Conservation (phyloP, 352 stramenopile species). For the Phytophthora litchii region DNA sequence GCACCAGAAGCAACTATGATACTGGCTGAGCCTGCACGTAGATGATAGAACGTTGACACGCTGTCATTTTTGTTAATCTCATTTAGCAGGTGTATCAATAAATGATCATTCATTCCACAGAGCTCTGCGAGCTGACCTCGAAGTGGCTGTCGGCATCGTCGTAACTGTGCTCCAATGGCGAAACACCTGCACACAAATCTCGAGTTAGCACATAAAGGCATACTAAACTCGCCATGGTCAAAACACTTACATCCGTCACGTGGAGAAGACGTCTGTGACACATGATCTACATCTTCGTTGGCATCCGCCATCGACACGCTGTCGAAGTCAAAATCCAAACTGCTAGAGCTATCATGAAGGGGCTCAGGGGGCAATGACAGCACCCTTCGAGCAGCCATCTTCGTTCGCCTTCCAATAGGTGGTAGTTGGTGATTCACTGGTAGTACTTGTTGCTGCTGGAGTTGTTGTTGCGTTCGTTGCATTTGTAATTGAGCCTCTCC, state of each 20-base stretch:
- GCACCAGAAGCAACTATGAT: slow-evolving; percentile 20
- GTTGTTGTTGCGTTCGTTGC: slow-evolving; percentile 33
- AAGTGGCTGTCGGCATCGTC: slow-evolving; percentile 84
- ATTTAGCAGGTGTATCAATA: slow-evolving; percentile 35
- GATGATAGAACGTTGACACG: slow-evolving; percentile 16
- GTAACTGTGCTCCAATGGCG: slow-evolving; percentile 75
- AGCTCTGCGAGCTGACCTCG: slow-evolving; percentile 85
- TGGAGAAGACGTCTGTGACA: slow-evolving; percentile 78
- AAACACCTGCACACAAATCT: slow-evolving; percentile 56
- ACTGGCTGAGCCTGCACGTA: not conserved
- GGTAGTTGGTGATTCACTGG: slow-evolving; percentile 42
- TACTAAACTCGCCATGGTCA: not conserved
- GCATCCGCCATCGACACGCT: slow-evolving; percentile 76
- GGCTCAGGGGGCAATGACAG: slow-evolving; percentile 66
- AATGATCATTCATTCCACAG: slow-evolving; percentile 53
- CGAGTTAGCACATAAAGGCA: slow-evolving; percentile 8
- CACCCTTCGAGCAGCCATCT: slow-evolving; percentile 48
- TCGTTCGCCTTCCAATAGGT: slow-evolving; percentile 32
- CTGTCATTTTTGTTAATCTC: slow-evolving; percentile 19
- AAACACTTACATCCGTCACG: slow-evolving; percentile 70
- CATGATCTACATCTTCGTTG: slow-evolving; percentile 63
- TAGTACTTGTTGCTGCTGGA: slow-evolving; percentile 35
- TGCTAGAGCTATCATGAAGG: slow-evolving; percentile 53
- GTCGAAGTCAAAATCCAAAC: slow-evolving; percentile 82
- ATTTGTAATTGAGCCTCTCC: slow-evolving; percentile 34